phyloP scores from a whole-genome alignment of 2,329 filamentous ascomycete genomes.

The Xylaria hypoxylon region DNA sequence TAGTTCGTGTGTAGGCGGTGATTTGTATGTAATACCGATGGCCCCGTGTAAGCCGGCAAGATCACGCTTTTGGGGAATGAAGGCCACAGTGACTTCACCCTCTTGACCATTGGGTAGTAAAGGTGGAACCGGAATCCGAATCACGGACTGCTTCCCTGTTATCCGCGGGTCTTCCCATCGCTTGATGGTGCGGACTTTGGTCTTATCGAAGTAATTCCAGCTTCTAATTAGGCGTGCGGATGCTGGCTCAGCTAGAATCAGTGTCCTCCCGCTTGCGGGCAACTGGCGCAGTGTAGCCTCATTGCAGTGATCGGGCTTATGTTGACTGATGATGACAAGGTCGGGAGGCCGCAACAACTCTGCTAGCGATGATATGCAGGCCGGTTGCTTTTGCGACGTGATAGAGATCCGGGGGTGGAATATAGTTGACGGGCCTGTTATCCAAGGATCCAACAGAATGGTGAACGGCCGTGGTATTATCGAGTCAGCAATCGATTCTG shows the following conservation, averaged over 20 bases:
- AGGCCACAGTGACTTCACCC: constrained; percentile 78
- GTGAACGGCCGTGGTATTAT: constrained; percentile 66
- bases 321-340: constrained; percentile 60
- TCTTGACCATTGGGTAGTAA: constrained; percentile 62
- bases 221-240: constrained; percentile 73
- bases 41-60: constrained; percentile 72
- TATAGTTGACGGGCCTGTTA: constrained; percentile 70
- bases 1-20: constrained; percentile 57
- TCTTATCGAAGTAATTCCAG: constrained; percentile 75
- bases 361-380: constrained; percentile 66
- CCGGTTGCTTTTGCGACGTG: constrained; percentile 64
- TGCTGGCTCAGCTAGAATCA: constrained; percentile 73
- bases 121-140: constrained; percentile 65
- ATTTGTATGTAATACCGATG: constrained; percentile 77
- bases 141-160: constrained; percentile 51
- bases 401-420: constrained; percentile 71
- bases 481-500: constrained; percentile 51
- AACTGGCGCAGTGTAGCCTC: constrained; percentile 75
- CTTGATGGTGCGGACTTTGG: constrained; percentile 59
- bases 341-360: constrained; percentile 58
- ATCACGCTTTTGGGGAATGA: constrained; percentile 71
- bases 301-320: constrained; percentile 75
- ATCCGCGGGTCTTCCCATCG: constrained; percentile 59
- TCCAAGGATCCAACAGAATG: constrained; percentile 79
- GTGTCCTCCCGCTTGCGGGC: constrained; percentile 63